phyloP scores from a whole-genome alignment of 1,284 basidiomycete genomes.

The Malassezia nana region DNA sequence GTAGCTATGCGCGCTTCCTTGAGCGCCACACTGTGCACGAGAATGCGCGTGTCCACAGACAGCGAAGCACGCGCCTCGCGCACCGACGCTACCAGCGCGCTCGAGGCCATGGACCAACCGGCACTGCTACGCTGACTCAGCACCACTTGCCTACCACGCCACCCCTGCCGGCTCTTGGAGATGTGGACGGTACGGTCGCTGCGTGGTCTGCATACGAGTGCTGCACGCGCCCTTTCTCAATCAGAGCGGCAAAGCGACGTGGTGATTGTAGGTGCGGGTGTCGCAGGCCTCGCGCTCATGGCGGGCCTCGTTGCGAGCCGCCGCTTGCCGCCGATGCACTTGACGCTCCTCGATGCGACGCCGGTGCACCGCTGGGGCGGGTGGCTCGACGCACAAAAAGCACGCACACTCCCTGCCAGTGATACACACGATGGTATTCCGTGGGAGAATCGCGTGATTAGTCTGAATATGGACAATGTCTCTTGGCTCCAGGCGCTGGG shows the following conservation, averaged over 20 bases:
- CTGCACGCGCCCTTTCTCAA: not conserved
- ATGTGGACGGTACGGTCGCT: too few relatives aligned
- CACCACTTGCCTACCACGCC: too few relatives aligned
- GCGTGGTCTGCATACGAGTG: not conserved
- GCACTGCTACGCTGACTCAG: too few relatives aligned
- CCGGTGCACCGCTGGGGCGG: conserved; percentile 23
- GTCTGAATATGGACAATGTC: conserved; percentile 39
- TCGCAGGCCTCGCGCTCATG: conserved; percentile 37
- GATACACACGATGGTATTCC: conserved; percentile 21
- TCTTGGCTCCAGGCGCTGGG: conserved; percentile 38
- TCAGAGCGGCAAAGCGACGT: conserved; percentile 23
- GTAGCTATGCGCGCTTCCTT: conserved; percentile 59
- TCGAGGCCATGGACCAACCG: too few relatives aligned
- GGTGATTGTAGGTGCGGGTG: conserved; percentile 44
- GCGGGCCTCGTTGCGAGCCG: conserved; percentile 9
- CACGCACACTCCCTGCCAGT: conserved; percentile 3
- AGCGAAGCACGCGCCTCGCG: conserved; percentile 1
- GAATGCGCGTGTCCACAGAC: conserved; percentile 52
- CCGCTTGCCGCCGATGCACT: conserved; percentile 10
- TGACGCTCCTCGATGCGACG: conserved; percentile 36
- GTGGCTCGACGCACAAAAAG: conserved; percentile 22
- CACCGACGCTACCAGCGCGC: not conserved
- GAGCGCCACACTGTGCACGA: conserved; percentile 59
- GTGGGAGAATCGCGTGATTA: conserved; percentile 46
- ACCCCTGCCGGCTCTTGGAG: too few relatives aligned